Percentiles rank a stretch among this genome's conserved stretches.
phyloP scores from a whole-genome alignment of 2,329 filamentous ascomycete genomes.

The Dothistroma septosporum region DNA sequence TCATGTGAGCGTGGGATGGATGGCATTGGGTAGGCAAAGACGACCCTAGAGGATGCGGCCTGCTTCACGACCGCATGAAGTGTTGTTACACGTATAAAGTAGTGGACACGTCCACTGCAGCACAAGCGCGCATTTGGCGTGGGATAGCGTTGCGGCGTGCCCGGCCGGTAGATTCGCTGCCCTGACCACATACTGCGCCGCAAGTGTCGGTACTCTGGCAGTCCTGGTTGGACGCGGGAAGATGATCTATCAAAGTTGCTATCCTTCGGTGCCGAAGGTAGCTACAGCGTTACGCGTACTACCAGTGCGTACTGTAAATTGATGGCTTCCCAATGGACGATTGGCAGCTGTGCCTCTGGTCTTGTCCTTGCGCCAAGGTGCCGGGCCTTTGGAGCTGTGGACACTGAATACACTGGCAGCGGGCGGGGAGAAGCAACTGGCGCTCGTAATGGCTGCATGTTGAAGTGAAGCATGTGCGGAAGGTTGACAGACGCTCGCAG shows the following conservation, averaged over 20 bases:
- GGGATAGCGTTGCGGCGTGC: neutral
- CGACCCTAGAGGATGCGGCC: neutral
- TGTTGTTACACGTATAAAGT: neutral
- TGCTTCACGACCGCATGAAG: neutral
- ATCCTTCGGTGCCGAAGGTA: neutral
- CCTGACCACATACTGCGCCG: constrained; percentile 1
- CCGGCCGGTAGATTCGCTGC: neutral
- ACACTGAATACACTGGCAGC: neutral
- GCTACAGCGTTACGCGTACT: neutral
- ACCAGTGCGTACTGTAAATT: neutral
- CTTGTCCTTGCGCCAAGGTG: neutral
- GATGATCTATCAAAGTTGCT: neutral
- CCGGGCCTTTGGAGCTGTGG: neutral
- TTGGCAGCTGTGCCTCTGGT: neutral
- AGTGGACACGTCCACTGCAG: neutral
- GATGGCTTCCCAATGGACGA: neutral
- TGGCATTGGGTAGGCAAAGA: neutral
- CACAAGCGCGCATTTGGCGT: no score
- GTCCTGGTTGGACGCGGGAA: neutral
- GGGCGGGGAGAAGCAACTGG: neutral
- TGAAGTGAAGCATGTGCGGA: neutral
- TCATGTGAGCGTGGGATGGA: neutral
- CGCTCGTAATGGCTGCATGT: neutral
- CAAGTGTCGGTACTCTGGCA: neutral
- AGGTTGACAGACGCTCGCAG: neutral